Evolutionary conservation across 164 flowering plant species (phyloP).

Genomic region (Malania oleifera): DNA sequence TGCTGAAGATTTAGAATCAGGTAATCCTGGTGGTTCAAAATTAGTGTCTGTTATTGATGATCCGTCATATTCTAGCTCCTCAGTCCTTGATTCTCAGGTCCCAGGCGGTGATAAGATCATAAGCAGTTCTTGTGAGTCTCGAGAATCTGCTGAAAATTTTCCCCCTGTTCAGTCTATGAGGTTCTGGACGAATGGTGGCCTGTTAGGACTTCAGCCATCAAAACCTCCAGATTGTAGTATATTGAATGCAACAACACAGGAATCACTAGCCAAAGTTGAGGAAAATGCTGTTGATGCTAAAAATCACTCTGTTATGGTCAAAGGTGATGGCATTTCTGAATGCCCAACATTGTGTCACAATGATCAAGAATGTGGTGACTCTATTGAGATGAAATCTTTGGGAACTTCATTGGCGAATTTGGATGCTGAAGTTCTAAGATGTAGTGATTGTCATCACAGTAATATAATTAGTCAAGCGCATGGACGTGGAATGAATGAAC

Average conservation of each 20-base stretch:
- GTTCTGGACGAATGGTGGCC: conserved; percentile 92
- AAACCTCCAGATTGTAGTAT: conserved; percentile 67
- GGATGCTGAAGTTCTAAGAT: conserved; percentile 18
- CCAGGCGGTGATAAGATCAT: conserved; percentile 11
- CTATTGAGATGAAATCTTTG: conserved; percentile 9
- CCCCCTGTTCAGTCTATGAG: conserved; percentile 27
- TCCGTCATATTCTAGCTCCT: conserved; percentile 22
- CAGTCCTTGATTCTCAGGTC: conserved; percentile 13
- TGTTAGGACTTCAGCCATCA: conserved; percentile 86
- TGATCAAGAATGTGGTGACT: conserved; percentile 19
- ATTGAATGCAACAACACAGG: conserved; percentile 20
- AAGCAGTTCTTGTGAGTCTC: conserved; percentile 20
- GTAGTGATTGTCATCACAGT: conserved; percentile 14
- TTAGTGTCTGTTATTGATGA: too few relatives aligned
- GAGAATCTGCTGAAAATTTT: conserved; percentile 25
- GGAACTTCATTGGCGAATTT: conserved; percentile 16
- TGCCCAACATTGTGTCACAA: conserved; percentile 13
- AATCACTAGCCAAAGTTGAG: conserved; percentile 14
- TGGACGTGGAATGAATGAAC: conserved; percentile 4
- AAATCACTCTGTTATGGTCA: conserved; percentile 2
- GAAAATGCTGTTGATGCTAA: conserved; percentile 15
- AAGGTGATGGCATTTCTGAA: conserved; percentile 12
- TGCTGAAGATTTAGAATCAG: too few relatives aligned
- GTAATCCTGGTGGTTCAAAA: conserved; percentile 14
- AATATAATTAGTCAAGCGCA: conserved; percentile 4